phyloP scores from a whole-genome alignment of 176 grass and related monocot species.

The Carex parvula region DNA sequence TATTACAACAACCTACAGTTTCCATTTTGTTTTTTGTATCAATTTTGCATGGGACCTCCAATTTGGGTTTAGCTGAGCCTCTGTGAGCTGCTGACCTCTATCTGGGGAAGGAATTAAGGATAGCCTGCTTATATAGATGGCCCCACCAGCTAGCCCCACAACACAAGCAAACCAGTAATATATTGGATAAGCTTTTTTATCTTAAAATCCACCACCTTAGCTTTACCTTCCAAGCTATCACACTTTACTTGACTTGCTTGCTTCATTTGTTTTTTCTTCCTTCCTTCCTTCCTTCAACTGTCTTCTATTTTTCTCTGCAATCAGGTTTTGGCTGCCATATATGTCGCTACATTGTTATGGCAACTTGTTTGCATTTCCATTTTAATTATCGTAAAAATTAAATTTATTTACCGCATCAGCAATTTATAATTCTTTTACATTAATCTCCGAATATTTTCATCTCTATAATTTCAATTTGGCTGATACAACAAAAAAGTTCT shows the following conservation, averaged over 20 bases:
- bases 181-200: background rate
- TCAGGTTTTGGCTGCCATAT: background rate
- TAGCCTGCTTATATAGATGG: slow-evolving; percentile 13
- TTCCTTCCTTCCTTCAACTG: background rate
- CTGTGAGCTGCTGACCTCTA: background rate
- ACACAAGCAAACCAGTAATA: background rate
- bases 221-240: background rate
- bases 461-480: too few species aligned
- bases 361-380: background rate
- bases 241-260: slow-evolving; percentile 16
- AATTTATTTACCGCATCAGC: background rate
- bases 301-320: background rate
- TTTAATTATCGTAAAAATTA: background rate
- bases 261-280: background rate
- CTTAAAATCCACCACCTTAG: background rate
- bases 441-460: too few species aligned
- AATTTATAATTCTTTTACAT: too few species aligned
- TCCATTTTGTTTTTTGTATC: slow-evolving; percentile 29
- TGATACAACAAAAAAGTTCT: too few species aligned
- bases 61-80: background rate
- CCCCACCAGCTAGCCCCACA: slow-evolving; percentile 18
- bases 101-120: background rate
- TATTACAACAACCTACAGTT: slow-evolving; percentile 19
- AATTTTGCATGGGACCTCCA: background rate
- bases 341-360: background rate